These are phyloP conservation scores for Tieghemostelium lacteum DNA, from an alignment of 78 protist genomes.

Conservation along the genomic window DNA sequence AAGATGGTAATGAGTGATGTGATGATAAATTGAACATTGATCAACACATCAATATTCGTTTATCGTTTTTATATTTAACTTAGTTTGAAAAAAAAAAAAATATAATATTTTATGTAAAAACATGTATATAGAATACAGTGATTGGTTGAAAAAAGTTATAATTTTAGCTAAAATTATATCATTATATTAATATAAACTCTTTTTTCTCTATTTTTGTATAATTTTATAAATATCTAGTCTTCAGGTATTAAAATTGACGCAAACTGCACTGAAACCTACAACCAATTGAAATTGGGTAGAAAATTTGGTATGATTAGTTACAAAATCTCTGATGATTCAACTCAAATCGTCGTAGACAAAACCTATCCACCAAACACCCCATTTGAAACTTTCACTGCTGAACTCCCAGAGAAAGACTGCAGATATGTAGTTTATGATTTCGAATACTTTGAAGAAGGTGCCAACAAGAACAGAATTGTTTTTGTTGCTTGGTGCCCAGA, in stretches of 20 bases:
- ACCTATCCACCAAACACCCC: conserved; percentile 23
- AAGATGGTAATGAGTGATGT: too few relatives aligned
- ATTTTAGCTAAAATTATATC: too few relatives aligned
- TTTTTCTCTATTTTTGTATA: too few relatives aligned
- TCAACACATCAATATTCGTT: too few relatives aligned
- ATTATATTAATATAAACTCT: too few relatives aligned
- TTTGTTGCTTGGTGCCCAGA: conserved; percentile 81
- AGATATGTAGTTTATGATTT: conserved; percentile 49
- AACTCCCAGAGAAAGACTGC: conserved; percentile 22
- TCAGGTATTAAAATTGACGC: conserved; percentile 46
- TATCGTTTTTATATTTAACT: too few relatives aligned
- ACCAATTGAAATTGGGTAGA: conserved; percentile 59
- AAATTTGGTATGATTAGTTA: conserved; percentile 15
- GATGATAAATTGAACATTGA: too few relatives aligned
- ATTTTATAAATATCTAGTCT: too few relatives aligned
- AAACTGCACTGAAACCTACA: conserved; percentile 26
- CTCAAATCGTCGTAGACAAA: conserved; percentile 37
- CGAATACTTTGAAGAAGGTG: conserved; percentile 29
- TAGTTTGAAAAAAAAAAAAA: too few relatives aligned
- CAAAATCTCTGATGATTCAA: conserved; percentile 28
- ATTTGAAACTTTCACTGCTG: background rate
- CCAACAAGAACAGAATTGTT: conserved; percentile 30
- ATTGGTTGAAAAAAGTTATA: too few relatives aligned
- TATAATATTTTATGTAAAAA: too few relatives aligned
- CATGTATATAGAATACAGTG: too few relatives aligned